Base-by-base conservation (phyloP, 2,329 filamentous ascomycete genomes). In the Blastomyces silverae region DNA sequence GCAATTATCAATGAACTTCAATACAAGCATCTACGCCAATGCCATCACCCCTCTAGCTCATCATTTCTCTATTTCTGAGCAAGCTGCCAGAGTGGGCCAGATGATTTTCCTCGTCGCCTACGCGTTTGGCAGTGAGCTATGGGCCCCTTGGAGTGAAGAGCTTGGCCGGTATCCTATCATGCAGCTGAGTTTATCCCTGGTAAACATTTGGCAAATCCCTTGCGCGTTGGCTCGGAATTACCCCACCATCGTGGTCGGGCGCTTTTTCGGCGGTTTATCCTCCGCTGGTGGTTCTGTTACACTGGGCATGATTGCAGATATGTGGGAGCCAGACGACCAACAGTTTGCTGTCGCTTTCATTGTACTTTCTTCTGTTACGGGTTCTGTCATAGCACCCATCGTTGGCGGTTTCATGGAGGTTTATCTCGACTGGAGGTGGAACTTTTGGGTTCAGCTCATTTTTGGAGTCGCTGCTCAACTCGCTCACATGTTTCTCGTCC, bases 101-200 rank as follows among this genome's bases (percentile, higher is more conserved):
- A 87, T 89, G 77, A 84, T 90, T 68, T 94, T 92, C 75, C 79
- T 94, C 28, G 80, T 94, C 64, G 78, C 87, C 3, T 94, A 94
- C 74, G 90, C 89, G 44, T 91, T 94, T 72, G 90, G 91, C 22
- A 93, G 91, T 73, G 90, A 94, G 76, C 82, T 93, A 0, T 94
- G 90, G 90, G 90, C 90, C 0, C 90, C 90, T 0, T 94, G 90
- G 88, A 89, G 86, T 31, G 90, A 94, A 74, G 90, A 94, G 71
- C 82, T 92, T 62, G 90, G 90, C 5, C 84, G 90, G 55, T 89
- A 86, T 81, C 87, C 87, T 1, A 83, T 92, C 60, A 82, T 93
- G 66, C 90, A 92, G 79, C 77, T 85, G 42, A 89, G 86, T 52
- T 78, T 93, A 64, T 81, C 89, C 66, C 79, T 94, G 20, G 89